Base-by-base conservation (phyloP, 169 alveolate species). In the Sarcocystis neurona region DNA sequence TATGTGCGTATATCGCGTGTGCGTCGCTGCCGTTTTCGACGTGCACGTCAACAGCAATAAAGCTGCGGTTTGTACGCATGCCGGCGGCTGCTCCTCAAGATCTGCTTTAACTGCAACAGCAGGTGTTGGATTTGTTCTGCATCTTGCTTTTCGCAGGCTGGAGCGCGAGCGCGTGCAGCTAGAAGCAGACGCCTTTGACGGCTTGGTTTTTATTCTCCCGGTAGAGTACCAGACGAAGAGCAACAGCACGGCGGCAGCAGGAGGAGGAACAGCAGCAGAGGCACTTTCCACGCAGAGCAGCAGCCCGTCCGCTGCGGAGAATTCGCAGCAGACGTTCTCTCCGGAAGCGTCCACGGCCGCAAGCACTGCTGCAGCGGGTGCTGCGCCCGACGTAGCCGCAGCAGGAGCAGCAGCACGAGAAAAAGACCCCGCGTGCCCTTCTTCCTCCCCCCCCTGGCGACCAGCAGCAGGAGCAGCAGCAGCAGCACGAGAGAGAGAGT, bases 131-230 rank as follows among this genome's bases (percentile, higher is more conserved):
- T 46, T 0, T 20, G 4, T 30, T 0, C 47, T n/a, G 18, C 37
- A 12, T 53, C 18, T 6, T 32, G 6, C 4, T 34, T 30, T 3
- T 44, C 41, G 20, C n/a, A 79, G 87, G 32, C 74, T 79, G 46
- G 87, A 79, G 48, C 56, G 53, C 70, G 87, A 79, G 74, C 20
- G 87, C 15, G 60, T 27, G 53, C 46, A n/a, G 47, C 58, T 79
- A 0, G 30, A 50, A 4, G 75, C 75, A 0, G 87, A 79, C 47
- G 75, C 70, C 39, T 20, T 79, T 37, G 87, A 79, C 32, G 87
- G 87, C 15, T 3, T 79, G 32, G 70, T 79, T 0, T 53, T 79
- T 20, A 37, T 79, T 32, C 68, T 50, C 41, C 87, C 87, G 4
- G 75, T 5, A 5, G 87, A 79, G 87, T 79, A 79, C 39, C 72